A percentile compares a stretch with the other conserved stretches of the same genome.
Evolutionary conservation across 23 red algal genomes (phyloP).

Genomic region (Agarophyton chilense): DNA sequence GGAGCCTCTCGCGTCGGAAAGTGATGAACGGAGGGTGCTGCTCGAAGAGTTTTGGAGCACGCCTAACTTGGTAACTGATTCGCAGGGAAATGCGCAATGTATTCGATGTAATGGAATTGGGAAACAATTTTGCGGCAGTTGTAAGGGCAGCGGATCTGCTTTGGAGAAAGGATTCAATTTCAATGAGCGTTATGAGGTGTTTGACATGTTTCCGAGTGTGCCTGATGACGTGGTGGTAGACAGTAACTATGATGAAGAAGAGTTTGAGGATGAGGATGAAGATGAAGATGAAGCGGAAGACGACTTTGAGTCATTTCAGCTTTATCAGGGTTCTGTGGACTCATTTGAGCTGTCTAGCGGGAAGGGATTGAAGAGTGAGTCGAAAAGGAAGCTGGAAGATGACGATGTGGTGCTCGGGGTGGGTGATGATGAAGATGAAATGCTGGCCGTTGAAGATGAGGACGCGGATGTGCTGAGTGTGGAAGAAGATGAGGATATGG

Average conservation of each 20-base stretch:
- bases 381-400: neutral
- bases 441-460: constrained; percentile 10
- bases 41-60: constrained; percentile 50
- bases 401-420: constrained; percentile 6
- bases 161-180: constrained; percentile 54
- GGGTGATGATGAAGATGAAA: constrained; percentile 40
- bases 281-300: constrained; percentile 39
- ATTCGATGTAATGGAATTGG: constrained; percentile 63
- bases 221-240: neutral
- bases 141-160: constrained; percentile 58
- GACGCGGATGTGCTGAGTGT: neutral
- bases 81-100: constrained; percentile 47
- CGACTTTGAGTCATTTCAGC: constrained; percentile 42
- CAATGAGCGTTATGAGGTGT: constrained; percentile 26
- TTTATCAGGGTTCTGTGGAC: constrained; percentile 33
- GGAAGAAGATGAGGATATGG: constrained; percentile 42
- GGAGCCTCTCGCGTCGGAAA: neutral
- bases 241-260: constrained; percentile 1
- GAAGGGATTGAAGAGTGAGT: neutral
- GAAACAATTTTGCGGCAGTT: constrained; percentile 57
- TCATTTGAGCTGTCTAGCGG: constrained; percentile 26
- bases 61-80: constrained; percentile 48
- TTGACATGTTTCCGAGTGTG: constrained; percentile 39
- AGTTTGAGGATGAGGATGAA: constrained; percentile 29
- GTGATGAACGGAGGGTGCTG: neutral